A percentile compares a stretch with the other conserved stretches of the same genome.
Evolutionary conservation across 805 yeast genomes (phyloP).

Genomic region (Tanozyma kutaoensis): DNA sequence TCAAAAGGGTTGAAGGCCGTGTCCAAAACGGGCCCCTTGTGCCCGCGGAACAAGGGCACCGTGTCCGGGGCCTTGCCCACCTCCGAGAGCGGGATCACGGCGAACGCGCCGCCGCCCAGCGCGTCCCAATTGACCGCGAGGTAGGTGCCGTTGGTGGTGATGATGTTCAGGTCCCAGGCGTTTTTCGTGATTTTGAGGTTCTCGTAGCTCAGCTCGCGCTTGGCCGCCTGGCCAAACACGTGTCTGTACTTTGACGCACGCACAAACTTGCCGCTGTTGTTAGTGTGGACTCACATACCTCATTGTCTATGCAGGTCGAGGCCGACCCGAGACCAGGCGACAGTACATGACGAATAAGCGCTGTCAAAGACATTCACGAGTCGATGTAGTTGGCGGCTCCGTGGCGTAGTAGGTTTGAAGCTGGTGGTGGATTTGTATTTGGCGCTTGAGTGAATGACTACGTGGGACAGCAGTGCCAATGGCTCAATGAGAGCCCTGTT

Average conservation of each 20-base stretch:
- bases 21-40: slow-evolving; percentile 88
- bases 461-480: too few relatives aligned
- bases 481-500: too few relatives aligned
- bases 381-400: too few relatives aligned
- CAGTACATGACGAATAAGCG: too few relatives aligned
- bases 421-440: too few relatives aligned
- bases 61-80: slow-evolving; percentile 89
- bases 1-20: slow-evolving; percentile 93
- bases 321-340: too few relatives aligned
- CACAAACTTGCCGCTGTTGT: slow-evolving; percentile 66
- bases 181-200: slow-evolving; percentile 71
- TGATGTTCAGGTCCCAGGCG: slow-evolving; percentile 92
- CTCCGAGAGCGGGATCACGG: slow-evolving; percentile 76
- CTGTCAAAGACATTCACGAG: too few relatives aligned
- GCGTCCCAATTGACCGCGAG: slow-evolving; percentile 86
- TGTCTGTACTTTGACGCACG: slow-evolving; percentile 96
- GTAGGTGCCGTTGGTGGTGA: slow-evolving; percentile 78
- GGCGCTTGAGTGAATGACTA: too few relatives aligned
- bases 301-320: too few relatives aligned
- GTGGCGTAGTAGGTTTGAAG: too few relatives aligned
- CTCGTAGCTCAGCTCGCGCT: slow-evolving; percentile 59
- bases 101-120: slow-evolving; percentile 97
- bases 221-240: slow-evolving; percentile 80
- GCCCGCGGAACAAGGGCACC: slow-evolving; percentile 90
- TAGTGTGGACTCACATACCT: slow-evolving; percentile 4